A percentile compares a stretch with the other conserved stretches of the same genome.
These are phyloP conservation scores for Galerina marginata DNA, from an alignment of 768 basidiomycete species.

Conservation along the genomic window DNA sequence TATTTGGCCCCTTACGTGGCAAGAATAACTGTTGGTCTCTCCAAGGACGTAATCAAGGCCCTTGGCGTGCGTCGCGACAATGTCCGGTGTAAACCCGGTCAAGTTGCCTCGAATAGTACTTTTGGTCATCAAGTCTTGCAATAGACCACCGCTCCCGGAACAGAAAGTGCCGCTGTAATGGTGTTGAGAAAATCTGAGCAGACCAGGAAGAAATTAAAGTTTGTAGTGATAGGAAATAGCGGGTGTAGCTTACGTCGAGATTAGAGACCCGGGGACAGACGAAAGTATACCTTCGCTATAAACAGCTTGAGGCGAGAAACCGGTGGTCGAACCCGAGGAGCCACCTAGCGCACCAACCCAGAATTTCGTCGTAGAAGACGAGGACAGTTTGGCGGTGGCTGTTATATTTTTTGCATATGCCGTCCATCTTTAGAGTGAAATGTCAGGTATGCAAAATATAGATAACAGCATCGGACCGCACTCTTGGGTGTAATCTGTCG, in stretches of 20 bases:
- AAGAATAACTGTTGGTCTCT: conserved; percentile 60
- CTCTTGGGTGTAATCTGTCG: conserved; percentile 54
- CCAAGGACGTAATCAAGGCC: conserved; percentile 68
- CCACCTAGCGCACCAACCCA: conserved; percentile 55
- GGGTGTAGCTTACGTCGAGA: conserved; percentile 50
- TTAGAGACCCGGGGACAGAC: conserved; percentile 51
- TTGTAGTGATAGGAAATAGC: neutral
- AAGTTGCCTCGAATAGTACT: conserved; percentile 60
- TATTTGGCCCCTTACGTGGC: conserved; percentile 36
- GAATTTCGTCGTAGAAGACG: conserved; percentile 45
- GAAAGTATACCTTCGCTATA: conserved; percentile 56
- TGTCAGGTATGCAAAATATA: neutral
- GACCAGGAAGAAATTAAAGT: neutral
- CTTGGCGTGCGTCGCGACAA: conserved; percentile 48
- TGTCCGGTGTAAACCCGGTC: conserved; percentile 54
- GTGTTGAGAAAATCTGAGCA: conserved; percentile 57
- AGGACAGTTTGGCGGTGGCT: conserved; percentile 40
- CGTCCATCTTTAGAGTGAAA: conserved; percentile 49
- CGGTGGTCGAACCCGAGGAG: conserved; percentile 49
- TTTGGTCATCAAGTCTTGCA: conserved; percentile 74
- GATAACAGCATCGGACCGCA: no score
- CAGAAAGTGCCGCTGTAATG: conserved; percentile 70
- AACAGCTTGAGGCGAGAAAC: conserved; percentile 67
- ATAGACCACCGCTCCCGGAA: conserved; percentile 51
- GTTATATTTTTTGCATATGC: conserved; percentile 55